A percentile compares a stretch with the other conserved stretches of the same genome.
Evolutionary conservation across 768 basidiomycete genomes (phyloP).

Genomic region (Mycena haematopus): DNA sequence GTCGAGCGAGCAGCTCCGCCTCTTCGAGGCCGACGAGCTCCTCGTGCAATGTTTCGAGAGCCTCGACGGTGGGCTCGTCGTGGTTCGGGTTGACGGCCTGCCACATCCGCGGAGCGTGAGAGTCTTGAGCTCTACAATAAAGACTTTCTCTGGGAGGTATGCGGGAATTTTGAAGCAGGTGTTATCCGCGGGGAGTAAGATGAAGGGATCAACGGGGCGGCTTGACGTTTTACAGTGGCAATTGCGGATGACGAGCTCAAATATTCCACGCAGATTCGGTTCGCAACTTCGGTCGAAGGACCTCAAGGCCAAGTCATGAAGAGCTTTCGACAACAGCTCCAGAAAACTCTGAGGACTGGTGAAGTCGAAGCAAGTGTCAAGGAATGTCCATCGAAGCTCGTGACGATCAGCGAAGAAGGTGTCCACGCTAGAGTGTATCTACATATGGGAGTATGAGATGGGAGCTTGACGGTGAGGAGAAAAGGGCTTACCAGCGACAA

Average conservation of each 20-base stretch:
- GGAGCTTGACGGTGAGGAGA: not conserved
- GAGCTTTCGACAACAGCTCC: not conserved
- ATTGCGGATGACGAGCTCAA: conserved; percentile 15
- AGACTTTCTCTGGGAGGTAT: not conserved
- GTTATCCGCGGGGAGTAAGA: not conserved
- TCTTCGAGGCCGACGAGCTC: conserved; percentile 4
- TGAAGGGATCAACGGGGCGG: not conserved
- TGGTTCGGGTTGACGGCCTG: no score
- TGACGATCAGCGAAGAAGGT: not conserved
- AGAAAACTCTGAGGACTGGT: not conserved
- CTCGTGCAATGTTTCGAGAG: conserved; percentile 2
- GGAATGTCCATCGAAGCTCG: not conserved
- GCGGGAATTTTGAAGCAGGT: not conserved
- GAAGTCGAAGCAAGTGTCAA: not conserved
- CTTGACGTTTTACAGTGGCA: not conserved
- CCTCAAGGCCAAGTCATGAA: conserved; percentile 1
- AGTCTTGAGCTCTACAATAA: not conserved
- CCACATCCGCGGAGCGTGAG: conserved; percentile 18
- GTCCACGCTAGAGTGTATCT: conserved; percentile 9
- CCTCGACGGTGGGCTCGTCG: conserved; percentile 8
- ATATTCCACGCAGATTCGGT: conserved; percentile 12
- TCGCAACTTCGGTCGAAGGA: not conserved
- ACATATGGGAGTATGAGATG: not conserved
- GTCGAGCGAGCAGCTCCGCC: not conserved
- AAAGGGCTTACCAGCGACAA: no score